Percentiles rank a stretch among this genome's conserved stretches.
Evolutionary conservation across 495 filamentous ascomycete species (phyloP).

Genomic region (Aspergillus egyptiacus): DNA sequence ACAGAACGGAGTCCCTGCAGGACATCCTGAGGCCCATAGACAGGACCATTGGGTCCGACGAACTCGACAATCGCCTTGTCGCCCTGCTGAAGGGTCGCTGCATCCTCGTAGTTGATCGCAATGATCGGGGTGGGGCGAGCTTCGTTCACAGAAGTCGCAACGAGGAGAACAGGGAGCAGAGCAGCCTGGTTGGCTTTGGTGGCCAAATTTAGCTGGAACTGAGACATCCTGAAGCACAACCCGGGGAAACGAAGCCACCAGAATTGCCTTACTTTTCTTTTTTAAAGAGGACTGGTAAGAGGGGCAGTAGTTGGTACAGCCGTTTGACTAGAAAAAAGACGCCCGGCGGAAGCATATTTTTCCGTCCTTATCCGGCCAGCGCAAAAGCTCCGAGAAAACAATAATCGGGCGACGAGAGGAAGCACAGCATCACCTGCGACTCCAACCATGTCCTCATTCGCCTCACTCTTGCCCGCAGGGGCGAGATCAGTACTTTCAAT

Average conservation of each 20-base stretch:
- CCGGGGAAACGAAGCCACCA: conserved; percentile 1
- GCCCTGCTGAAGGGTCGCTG: conserved; percentile 35
- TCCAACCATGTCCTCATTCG: conserved; percentile 36
- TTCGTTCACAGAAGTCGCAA: conserved; percentile 47
- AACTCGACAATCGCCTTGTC: conserved; percentile 43
- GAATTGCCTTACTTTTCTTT: conserved; percentile 14
- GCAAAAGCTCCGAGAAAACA: conserved; percentile 12
- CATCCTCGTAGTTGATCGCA: conserved; percentile 43
- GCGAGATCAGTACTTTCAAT: conserved; percentile 35
- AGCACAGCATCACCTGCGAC: not conserved
- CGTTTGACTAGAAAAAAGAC: conserved; percentile 16
- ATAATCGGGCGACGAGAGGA: not conserved
- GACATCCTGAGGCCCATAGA: conserved; percentile 32
- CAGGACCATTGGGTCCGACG: conserved; percentile 24
- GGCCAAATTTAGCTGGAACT: conserved; percentile 49
- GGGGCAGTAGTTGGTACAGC: no score
- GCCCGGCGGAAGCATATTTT: conserved; percentile 28
- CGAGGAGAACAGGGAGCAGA: conserved; percentile 43
- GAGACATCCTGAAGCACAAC: conserved; percentile 26
- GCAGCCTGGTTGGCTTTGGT: conserved; percentile 54
- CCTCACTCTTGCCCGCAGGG: conserved; percentile 34
- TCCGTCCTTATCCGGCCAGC: conserved; percentile 22
- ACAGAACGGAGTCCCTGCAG: conserved; percentile 35
- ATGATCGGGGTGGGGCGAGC: conserved; percentile 39
- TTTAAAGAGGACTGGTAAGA: no score